Conservation (phyloP, 768 basidiomycete species). For the Trametes villosa region DNA sequence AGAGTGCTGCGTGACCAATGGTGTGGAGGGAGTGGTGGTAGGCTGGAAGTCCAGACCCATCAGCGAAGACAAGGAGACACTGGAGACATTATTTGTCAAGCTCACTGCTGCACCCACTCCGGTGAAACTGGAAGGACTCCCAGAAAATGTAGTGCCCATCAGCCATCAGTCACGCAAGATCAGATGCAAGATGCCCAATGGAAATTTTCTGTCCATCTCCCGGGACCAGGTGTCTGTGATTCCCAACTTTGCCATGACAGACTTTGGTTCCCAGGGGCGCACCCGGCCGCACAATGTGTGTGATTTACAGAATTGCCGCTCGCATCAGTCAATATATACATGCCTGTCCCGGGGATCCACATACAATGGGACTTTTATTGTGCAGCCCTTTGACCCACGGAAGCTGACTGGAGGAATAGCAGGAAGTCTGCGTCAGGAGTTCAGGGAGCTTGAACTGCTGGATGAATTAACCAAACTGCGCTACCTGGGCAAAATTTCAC, state of each 20-base stretch:
- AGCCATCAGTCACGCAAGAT: constrained; percentile 1
- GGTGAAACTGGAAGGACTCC: constrained; percentile 26
- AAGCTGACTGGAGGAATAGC: constrained; percentile 20
- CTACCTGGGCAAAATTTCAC: too few relatives aligned
- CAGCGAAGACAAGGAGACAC: not conserved
- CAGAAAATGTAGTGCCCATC: constrained; percentile 30
- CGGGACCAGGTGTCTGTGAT: constrained; percentile 24
- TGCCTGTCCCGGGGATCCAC: constrained; percentile 24
- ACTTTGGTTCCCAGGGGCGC: constrained; percentile 29
- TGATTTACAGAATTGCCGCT: constrained; percentile 14
- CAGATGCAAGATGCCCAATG: constrained; percentile 22
- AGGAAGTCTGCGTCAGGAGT: constrained; percentile 25
- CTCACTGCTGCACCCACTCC: constrained; percentile 10
- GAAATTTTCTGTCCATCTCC: constrained; percentile 1
- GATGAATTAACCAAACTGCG: too few relatives aligned
- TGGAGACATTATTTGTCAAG: constrained; percentile 31
- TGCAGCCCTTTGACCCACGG: constrained; percentile 20
- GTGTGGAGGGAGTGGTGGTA: constrained; percentile 28
- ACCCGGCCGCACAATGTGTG: constrained; percentile 19
- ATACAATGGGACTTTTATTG: constrained; percentile 25
- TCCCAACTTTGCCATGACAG: constrained; percentile 35
- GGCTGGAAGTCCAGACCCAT: constrained; percentile 19
- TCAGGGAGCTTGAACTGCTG: constrained; percentile 39
- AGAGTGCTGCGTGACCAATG: constrained; percentile 4
- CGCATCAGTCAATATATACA: constrained; percentile 30